Evolutionary conservation across 2,329 filamentous ascomycete species (phyloP).

Genomic region (Botrytis aclada): DNA sequence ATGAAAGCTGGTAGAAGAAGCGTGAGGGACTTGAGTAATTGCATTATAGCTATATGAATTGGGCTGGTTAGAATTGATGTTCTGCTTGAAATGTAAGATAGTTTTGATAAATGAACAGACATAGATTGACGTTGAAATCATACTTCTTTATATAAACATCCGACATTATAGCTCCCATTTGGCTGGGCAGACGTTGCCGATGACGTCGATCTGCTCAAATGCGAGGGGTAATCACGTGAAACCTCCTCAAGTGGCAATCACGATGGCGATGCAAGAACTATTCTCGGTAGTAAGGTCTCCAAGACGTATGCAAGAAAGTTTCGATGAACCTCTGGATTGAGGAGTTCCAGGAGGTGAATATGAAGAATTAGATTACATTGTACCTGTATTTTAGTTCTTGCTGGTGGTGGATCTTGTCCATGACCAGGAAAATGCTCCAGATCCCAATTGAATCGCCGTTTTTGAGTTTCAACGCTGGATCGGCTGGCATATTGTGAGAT

Average conservation of each 20-base stretch:
- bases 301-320: background rate
- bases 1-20: background rate
- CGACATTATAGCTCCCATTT: background rate
- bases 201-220: conserved; percentile 5
- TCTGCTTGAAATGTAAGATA: background rate
- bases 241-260: background rate
- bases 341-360: background rate
- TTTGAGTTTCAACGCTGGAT: background rate
- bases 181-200: conserved; percentile 6
- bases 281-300: background rate
- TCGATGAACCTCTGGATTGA: background rate
- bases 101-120: background rate
- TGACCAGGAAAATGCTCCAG: background rate
- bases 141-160: background rate
- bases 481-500: background rate
- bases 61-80: background rate
- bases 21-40: background rate
- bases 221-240: conserved; percentile 15
- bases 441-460: background rate
- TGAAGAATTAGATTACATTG: background rate
- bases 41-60: background rate
- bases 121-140: background rate
- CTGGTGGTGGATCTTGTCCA: background rate
- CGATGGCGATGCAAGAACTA: background rate
- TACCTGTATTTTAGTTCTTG: background rate